Evolutionary conservation across 495 filamentous ascomycete species (phyloP), one percentile per base, ranked within the genome.

Genomic region (Astrothelium subdiscretum): DNA sequence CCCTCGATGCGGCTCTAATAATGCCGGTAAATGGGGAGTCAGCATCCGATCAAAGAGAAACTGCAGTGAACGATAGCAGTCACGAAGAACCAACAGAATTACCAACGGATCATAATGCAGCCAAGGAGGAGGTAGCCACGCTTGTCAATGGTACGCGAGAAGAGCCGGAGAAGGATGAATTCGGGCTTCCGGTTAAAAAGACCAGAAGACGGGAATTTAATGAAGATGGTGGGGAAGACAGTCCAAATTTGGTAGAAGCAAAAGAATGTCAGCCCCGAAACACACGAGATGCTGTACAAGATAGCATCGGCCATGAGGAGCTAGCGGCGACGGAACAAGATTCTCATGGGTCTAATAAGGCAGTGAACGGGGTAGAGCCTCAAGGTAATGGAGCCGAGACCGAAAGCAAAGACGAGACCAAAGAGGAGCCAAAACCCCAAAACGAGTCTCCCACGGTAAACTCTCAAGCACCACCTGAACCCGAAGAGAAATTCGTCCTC

Each of bases 101-200:
- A 24, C n/a, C 31, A 26, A 3, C 12, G 57, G n/a, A 32, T 20
- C 31, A 35, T 8, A 31, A 12, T 35, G 32, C 57, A 6, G 31
- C 3, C 0, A 22, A 32, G 2, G 35, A 59, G 3, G 57, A 32
- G 15, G n/a, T 42, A 42, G 27, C 57, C 4, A 12, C 22, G 10
- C 4, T 4, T 3, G 32, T 18, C 1, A 32, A 24, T 11, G 42
- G 8, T 11, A 10, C 26, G 1, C 60, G 31, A 20, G 31, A 57
- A 29, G 61, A 62, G 62, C 52, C 32, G n/a, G 52, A 62, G 26
- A 66, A 60, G 26, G 71, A 74, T 51, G 72, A 74, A 22, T 73
- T 71, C 44, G 66, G 64, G 2, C 58, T 68, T 44, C 66, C 66
- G 3, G 61, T 68, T 27, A 61, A 42, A 43, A 58, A 51, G 48